These are phyloP conservation scores for Fagus crenata DNA, from an alignment of 306 rosid species.

Conservation along the genomic window DNA sequence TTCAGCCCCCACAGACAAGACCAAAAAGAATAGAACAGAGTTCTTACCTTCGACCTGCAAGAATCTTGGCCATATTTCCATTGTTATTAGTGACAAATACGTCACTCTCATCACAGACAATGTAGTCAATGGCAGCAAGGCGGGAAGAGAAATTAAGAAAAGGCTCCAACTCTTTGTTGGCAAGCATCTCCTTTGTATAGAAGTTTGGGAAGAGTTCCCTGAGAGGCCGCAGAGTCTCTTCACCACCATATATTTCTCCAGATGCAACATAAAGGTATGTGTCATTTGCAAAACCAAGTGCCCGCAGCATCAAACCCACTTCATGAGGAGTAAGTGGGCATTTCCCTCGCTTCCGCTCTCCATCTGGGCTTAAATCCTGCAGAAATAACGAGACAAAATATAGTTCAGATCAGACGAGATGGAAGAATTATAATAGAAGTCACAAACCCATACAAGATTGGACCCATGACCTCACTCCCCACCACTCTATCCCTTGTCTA, in stretches of 20 bases:
- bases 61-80: conserved; percentile 99
- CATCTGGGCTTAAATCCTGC: conserved; percentile 86
- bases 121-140: conserved; percentile 94
- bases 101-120: conserved; percentile 90
- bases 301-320: conserved; percentile 91
- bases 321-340: conserved; percentile 96
- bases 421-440: conserved; percentile 2
- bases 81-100: conserved; percentile 96
- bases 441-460: neutral
- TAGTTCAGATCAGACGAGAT: conserved; percentile 20
- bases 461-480: neutral
- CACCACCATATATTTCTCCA: conserved; percentile 98
- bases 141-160: conserved; percentile 90
- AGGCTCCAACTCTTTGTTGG: conserved; percentile 72
- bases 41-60: conserved; percentile 90
- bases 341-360: conserved; percentile 93
- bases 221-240: conserved; percentile 90
- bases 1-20: neutral
- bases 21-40: neutral
- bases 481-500: neutral
- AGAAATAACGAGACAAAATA: conserved; percentile 23
- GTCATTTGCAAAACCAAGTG: conserved; percentile 91
- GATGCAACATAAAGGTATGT: conserved; percentile 92
- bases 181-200: conserved; percentile 95
- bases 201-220: conserved; percentile 90